Percentiles rank a stretch among this genome's conserved stretches.
Evolutionary conservation across 108 stramenopile genomes (phyloP).

Genomic region (Mayamaea pseudoterrestris): DNA sequence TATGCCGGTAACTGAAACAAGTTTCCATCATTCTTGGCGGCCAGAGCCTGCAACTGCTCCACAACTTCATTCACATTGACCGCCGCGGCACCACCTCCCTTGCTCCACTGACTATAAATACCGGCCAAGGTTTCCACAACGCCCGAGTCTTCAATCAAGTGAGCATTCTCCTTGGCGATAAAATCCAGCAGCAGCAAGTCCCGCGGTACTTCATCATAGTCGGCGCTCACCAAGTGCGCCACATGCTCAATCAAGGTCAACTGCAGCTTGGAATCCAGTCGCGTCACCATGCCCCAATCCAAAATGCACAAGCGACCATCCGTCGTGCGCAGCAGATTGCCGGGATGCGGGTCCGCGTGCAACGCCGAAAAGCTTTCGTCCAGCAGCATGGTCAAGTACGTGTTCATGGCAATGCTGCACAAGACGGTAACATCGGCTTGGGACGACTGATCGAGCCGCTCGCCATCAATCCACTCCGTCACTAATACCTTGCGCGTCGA

Average conservation of each 20-base stretch:
- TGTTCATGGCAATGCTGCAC: constrained; percentile 86
- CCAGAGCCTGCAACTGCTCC: constrained; percentile 69
- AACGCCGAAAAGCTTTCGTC: constrained; percentile 69
- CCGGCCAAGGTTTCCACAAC: constrained; percentile 81
- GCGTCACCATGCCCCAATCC: constrained; percentile 96
- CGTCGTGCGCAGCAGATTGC: constrained; percentile 55
- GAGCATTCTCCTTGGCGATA: constrained; percentile 62
- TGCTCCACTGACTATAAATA: constrained; percentile 78
- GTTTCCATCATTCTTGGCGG: constrained; percentile 61
- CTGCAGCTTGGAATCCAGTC: constrained; percentile 68
- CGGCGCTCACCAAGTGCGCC: constrained; percentile 85
- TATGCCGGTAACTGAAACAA: constrained; percentile 55
- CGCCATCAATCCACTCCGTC: constrained; percentile 91
- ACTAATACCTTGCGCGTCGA: constrained; percentile 74
- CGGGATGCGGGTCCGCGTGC: constrained; percentile 37
- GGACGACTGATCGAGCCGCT: constrained; percentile 68
- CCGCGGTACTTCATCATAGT: constrained; percentile 82
- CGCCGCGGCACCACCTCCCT: constrained; percentile 82
- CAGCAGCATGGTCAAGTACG: constrained; percentile 78
- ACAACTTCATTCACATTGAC: constrained; percentile 87
- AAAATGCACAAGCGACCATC: constrained; percentile 88
- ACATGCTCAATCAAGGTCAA: constrained; percentile 88
- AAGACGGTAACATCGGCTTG: constrained; percentile 61
- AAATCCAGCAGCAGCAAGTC: constrained; percentile 87
- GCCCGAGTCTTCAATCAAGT: constrained; percentile 75